Conservation (phyloP, 257 asterid species). For the Scutellaria baicalensis region DNA sequence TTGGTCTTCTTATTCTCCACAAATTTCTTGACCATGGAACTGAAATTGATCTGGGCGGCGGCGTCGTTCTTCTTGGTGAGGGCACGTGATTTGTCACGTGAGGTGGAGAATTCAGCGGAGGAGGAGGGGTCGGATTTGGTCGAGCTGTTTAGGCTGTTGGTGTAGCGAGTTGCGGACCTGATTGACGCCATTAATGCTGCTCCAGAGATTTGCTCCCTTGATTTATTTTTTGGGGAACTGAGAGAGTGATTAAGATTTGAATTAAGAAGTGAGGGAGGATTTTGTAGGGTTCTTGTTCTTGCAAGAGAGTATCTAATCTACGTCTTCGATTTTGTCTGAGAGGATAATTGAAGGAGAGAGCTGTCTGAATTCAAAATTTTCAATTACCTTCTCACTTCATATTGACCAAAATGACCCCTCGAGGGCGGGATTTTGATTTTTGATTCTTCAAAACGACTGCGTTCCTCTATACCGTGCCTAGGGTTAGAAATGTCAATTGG, state of each 20-base stretch:
- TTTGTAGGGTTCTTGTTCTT: background rate
- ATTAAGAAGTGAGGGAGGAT: slow-evolving; percentile 7
- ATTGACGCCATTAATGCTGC: slow-evolving; percentile 55
- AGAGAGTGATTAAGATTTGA: slow-evolving; percentile 12
- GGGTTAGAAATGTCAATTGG: slow-evolving; percentile 1
- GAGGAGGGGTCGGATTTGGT: slow-evolving; percentile 72
- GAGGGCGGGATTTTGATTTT: slow-evolving; percentile 21
- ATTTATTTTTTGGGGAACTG: background rate
- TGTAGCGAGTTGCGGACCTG: slow-evolving; percentile 70
- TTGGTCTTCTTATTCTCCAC: slow-evolving; percentile 55
- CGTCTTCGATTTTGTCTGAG: slow-evolving; percentile 19
- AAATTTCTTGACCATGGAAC: slow-evolving; percentile 63
- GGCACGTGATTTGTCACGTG: slow-evolving; percentile 33
- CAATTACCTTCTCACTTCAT: background rate
- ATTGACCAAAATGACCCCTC: slow-evolving; percentile 23
- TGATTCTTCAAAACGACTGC: background rate
- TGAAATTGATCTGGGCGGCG: slow-evolving; percentile 27
- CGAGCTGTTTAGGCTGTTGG: slow-evolving; percentile 45
- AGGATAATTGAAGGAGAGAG: slow-evolving; percentile 8
- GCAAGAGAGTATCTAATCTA: background rate
- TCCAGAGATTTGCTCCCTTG: background rate
- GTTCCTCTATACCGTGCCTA: background rate
- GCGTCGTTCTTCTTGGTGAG: slow-evolving; percentile 30
- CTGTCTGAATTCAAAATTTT: slow-evolving; percentile 29
- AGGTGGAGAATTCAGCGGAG: slow-evolving; percentile 36